These are phyloP conservation scores for Lolium perenne DNA, from an alignment of 176 grass and related monocot genomes.

Conservation along the genomic window DNA sequence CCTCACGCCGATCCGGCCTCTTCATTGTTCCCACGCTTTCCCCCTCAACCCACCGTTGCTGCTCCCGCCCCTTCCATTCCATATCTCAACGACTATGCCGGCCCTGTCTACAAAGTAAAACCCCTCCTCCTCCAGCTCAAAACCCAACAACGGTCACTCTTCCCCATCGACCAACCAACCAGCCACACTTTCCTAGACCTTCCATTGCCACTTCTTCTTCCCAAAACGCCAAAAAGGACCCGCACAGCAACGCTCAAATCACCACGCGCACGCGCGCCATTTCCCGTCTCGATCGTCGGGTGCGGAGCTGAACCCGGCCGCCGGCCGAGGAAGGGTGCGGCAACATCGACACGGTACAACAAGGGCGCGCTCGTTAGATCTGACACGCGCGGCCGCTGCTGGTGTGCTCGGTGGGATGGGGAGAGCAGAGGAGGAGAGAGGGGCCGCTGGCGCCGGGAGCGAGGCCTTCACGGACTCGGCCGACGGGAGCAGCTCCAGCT, in stretches of 20 bases:
- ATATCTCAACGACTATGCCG: background rate
- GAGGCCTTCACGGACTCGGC: constrained; percentile 69
- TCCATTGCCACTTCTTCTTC: background rate
- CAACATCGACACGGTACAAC: too few relatives aligned
- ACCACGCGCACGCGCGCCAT: constrained; percentile 1
- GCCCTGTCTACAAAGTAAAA: constrained; percentile 3
- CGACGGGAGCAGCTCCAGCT: constrained; percentile 70
- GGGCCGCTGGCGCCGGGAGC: constrained; percentile 22
- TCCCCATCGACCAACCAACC: constrained; percentile 28
- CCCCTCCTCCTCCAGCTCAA: background rate
- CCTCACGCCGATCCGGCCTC: constrained; percentile 37
- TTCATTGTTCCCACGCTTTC: constrained; percentile 41
- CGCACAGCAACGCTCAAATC: background rate
- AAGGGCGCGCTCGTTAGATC: too few relatives aligned
- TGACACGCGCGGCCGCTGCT: too few relatives aligned
- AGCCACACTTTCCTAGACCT: constrained; percentile 1
- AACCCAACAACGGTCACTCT: constrained; percentile 62
- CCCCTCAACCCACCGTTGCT: constrained; percentile 31
- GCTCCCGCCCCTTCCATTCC: background rate
- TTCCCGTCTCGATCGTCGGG: constrained; percentile 4
- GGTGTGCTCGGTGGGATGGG: constrained; percentile 32
- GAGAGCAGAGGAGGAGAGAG: constrained; percentile 24
- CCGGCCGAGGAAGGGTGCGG: constrained; percentile 35
- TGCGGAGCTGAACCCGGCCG: constrained; percentile 1
- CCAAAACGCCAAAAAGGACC: constrained; percentile 35